Evolutionary conservation across 768 basidiomycete species (phyloP).

Genomic region (Russula brevipes): DNA sequence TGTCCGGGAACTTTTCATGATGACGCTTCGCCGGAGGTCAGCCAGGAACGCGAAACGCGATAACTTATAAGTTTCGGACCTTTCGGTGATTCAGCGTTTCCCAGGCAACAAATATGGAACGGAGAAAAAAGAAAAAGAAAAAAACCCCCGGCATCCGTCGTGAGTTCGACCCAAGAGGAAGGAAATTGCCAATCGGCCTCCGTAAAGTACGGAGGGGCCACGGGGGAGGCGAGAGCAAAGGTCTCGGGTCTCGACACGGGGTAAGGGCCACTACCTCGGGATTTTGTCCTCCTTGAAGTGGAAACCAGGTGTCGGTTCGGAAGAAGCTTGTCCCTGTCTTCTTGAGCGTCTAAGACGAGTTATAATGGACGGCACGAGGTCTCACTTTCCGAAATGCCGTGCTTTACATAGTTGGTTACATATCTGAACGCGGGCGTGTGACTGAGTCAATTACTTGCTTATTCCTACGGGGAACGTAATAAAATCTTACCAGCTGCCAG

Average conservation of each 20-base stretch:
- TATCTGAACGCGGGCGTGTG: neutral
- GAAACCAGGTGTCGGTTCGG: neutral
- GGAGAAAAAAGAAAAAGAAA: neutral
- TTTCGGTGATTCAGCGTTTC: neutral
- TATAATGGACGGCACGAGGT: neutral
- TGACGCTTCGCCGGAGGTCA: neutral
- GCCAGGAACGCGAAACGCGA: neutral
- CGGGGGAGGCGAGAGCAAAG: conserved; percentile 1
- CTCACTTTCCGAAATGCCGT: neutral
- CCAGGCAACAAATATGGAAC: neutral
- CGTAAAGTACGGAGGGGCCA: neutral
- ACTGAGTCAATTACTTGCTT: neutral
- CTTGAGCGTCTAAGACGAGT: neutral
- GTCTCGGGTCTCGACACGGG: neutral
- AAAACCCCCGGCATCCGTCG: neutral
- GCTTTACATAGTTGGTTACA: conserved; percentile 1
- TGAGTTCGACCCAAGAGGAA: neutral
- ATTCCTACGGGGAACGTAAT: neutral
- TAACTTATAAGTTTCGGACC: neutral
- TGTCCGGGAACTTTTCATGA: neutral
- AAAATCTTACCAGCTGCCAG: neutral
- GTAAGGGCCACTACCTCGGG: neutral
- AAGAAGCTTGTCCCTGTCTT: neutral
- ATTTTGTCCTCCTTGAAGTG: neutral
- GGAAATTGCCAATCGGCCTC: neutral